A percentile compares a stretch with the other conserved stretches of the same genome.
These are phyloP conservation scores for Verticillium alfalfae DNA, from an alignment of 2,329 filamentous ascomycete genomes.

Conservation along the genomic window DNA sequence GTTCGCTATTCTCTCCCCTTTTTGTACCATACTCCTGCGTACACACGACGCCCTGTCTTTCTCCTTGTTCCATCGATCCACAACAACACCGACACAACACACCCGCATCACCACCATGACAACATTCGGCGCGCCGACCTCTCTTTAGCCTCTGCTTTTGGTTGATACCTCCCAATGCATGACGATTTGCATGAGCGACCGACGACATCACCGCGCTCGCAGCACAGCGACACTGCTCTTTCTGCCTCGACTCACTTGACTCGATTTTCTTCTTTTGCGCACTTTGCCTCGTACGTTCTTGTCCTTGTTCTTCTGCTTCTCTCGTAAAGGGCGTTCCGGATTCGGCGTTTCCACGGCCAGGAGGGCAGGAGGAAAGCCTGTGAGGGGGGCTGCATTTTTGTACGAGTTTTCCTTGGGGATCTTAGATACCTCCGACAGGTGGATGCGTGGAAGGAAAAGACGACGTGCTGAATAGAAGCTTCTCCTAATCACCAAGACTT, in stretches of 20 bases:
- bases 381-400: not conserved
- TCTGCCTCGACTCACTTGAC: not conserved
- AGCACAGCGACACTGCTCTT: constrained; percentile 10
- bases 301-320: constrained; percentile 13
- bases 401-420: not conserved
- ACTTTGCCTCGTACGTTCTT: constrained; percentile 11
- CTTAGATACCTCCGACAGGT: not conserved
- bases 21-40: constrained; percentile 4
- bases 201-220: constrained; percentile 23
- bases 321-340: constrained; percentile 11
- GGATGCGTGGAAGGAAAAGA: not conserved
- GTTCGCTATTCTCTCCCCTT: not conserved
- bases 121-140: not conserved
- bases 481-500: not conserved
- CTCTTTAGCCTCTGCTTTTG: constrained; percentile 9
- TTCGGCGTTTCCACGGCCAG: not conserved
- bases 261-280: not conserved
- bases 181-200: constrained; percentile 47
- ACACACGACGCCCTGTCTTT: not conserved
- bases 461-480: not conserved
- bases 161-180: constrained; percentile 30
- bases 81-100: not conserved
- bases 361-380: constrained; percentile 1
- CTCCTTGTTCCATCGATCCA: not conserved
- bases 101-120: not conserved